Evolutionary conservation across 169 alveolate species (phyloP).

Genomic region (Eimeria praecox): DNA sequence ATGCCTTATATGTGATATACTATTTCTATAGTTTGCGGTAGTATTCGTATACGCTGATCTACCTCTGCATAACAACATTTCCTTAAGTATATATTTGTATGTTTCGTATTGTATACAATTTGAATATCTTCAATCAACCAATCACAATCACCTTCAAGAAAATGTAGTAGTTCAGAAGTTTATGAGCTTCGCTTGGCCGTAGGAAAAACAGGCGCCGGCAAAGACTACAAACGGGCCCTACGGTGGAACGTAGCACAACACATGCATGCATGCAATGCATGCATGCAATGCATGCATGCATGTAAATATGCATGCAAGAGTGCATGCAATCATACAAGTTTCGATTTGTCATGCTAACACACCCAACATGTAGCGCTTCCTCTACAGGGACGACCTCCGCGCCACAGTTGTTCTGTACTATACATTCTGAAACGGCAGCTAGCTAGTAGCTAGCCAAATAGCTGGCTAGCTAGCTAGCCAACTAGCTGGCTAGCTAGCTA

Average conservation of each 20-base stretch:
- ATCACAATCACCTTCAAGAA: neutral
- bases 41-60: no score
- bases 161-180: neutral
- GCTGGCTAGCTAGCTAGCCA: neutral
- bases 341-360: neutral
- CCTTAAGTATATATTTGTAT: no score
- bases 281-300: neutral
- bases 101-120: no score
- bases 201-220: neutral
- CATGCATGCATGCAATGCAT: conserved; percentile 9
- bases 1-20: no score
- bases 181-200: conserved; percentile 4
- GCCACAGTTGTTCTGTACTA: neutral
- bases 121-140: no score
- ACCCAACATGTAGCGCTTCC: neutral
- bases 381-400: neutral
- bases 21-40: no score
- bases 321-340: no score
- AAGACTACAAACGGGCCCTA: conserved; percentile 37
- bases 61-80: neutral
- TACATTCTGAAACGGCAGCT: neutral
- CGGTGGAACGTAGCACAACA: neutral
- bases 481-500: neutral
- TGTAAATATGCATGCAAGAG: neutral
- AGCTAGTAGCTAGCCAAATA: neutral